Percentiles rank a stretch among this genome's conserved stretches.
These are phyloP conservation scores for Centrapalus pauciflorus DNA, from an alignment of 129 eudicot species.

Conservation along the genomic window DNA sequence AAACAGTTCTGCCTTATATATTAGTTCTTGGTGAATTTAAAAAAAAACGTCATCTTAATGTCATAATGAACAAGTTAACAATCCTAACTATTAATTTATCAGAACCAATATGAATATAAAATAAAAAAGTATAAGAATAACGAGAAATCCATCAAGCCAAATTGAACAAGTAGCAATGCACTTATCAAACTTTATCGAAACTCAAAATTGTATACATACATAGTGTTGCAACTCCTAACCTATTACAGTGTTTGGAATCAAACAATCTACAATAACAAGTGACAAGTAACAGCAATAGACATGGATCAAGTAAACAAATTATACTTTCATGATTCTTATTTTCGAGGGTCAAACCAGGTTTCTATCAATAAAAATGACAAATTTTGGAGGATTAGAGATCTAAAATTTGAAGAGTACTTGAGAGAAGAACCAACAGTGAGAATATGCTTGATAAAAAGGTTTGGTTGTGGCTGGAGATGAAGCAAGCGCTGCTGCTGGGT, in stretches of 20 bases:
- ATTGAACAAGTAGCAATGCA: background rate
- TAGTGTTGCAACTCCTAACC: background rate
- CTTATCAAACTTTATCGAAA: background rate
- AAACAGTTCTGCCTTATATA: no score
- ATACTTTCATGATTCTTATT: no score
- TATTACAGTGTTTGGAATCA: background rate
- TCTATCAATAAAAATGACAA: background rate
- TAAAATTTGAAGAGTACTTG: no score
- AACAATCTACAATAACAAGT: background rate
- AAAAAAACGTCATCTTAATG: no score
- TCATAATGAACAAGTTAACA: background rate
- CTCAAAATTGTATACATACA: background rate
- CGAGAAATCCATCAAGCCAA: background rate
- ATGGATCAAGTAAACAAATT: background rate
- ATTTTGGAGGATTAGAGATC: slow-evolving; percentile 1
- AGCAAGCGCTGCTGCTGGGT: no score
- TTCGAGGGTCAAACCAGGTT: no score
- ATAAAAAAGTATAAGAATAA: background rate
- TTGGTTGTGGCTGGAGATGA: no score
- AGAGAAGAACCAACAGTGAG: no score
- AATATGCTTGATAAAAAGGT: no score
- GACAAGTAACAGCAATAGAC: background rate
- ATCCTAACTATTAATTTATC: background rate
- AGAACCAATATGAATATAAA: background rate
- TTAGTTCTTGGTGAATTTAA: no score